These are phyloP conservation scores for Fusarium transvaalense DNA, from an alignment of 2,329 filamentous ascomycete genomes.

Conservation along the genomic window DNA sequence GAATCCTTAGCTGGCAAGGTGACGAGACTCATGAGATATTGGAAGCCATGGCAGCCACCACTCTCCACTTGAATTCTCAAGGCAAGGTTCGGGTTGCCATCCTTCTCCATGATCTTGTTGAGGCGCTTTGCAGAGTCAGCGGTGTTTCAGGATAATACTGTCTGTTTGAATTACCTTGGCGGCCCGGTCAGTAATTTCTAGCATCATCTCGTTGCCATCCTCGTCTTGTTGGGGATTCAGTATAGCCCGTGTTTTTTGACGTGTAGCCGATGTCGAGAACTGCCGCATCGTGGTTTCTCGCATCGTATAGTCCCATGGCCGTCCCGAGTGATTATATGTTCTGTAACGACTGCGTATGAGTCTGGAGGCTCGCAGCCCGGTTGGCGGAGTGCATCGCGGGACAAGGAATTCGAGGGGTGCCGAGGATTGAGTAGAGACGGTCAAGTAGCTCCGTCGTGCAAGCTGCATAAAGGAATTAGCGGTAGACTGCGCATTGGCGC, in stretches of 20 bases:
- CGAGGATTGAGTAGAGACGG: constrained; percentile 42
- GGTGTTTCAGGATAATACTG: background rate
- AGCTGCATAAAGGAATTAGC: constrained; percentile 59
- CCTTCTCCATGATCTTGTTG: constrained; percentile 78
- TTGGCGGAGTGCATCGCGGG: constrained; percentile 49
- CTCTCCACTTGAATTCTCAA: constrained; percentile 93
- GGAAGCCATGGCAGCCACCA: constrained; percentile 97
- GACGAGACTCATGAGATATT: constrained; percentile 93
- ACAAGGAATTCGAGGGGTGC: constrained; percentile 57
- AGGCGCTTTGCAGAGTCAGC: constrained; percentile 68
- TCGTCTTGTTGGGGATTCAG: constrained; percentile 84
- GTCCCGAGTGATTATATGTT: background rate
- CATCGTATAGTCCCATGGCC: constrained; percentile 9
- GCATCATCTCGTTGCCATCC: constrained; percentile 83
- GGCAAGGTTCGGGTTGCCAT: constrained; percentile 81
- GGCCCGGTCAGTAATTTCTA: constrained; percentile 87
- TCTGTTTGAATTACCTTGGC: constrained; percentile 70
- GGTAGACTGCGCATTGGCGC: constrained; percentile 55
- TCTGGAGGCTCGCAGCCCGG: constrained; percentile 10
- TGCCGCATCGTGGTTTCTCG: constrained; percentile 29
- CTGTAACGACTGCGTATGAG: background rate
- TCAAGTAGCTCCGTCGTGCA: constrained; percentile 53
- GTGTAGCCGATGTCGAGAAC: constrained; percentile 56
- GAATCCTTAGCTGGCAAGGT: constrained; percentile 63
- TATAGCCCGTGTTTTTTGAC: constrained; percentile 62